A percentile compares a stretch with the other conserved stretches of the same genome.
phyloP scores from a whole-genome alignment of 2,329 filamentous ascomycete species.

The Anthostomella pinea region DNA sequence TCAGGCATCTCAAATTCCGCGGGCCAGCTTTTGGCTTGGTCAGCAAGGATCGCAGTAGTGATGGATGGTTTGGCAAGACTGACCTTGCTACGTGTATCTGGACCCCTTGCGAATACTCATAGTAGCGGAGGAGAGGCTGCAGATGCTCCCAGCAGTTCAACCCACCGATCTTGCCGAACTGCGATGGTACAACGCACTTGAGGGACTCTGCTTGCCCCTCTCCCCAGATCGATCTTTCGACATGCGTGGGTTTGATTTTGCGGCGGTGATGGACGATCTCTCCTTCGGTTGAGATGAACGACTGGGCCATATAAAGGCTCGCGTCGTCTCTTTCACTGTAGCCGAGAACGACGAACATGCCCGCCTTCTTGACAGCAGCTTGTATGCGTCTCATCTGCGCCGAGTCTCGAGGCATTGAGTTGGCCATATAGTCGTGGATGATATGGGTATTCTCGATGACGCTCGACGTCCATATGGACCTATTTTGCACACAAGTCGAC shows the following conservation, averaged over 20 bases:
- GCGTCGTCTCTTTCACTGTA: constrained; percentile 47
- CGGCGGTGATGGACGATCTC: constrained; percentile 45
- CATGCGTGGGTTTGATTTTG: constrained; percentile 50
- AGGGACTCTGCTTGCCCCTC: constrained; percentile 57
- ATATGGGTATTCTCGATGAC: constrained; percentile 40
- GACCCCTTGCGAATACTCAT: constrained; percentile 34
- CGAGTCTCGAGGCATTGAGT: constrained; percentile 36
- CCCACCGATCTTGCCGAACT: constrained; percentile 50
- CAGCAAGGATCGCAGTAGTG: constrained; percentile 10
- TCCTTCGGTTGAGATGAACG: constrained; percentile 49
- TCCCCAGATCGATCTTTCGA: constrained; percentile 49
- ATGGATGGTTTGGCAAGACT: constrained; percentile 1
- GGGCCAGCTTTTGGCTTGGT: constrained; percentile 27
- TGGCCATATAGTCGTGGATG: constrained; percentile 34
- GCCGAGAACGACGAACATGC: constrained; percentile 46
- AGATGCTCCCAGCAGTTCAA: constrained; percentile 59
- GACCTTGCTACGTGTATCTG: constrained; percentile 34
- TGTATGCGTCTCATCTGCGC: constrained; percentile 43
- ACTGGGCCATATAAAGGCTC: constrained; percentile 47
- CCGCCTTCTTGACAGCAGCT: constrained; percentile 38
- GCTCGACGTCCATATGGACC: constrained; percentile 37
- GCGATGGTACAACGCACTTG: constrained; percentile 47
- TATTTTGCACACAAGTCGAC: constrained; percentile 23
- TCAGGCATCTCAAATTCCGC: constrained; percentile 36
- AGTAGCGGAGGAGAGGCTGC: constrained; percentile 45